Evolutionary conservation across 306 rosid species (phyloP).

Genomic region (Echinosophora koreensis): DNA sequence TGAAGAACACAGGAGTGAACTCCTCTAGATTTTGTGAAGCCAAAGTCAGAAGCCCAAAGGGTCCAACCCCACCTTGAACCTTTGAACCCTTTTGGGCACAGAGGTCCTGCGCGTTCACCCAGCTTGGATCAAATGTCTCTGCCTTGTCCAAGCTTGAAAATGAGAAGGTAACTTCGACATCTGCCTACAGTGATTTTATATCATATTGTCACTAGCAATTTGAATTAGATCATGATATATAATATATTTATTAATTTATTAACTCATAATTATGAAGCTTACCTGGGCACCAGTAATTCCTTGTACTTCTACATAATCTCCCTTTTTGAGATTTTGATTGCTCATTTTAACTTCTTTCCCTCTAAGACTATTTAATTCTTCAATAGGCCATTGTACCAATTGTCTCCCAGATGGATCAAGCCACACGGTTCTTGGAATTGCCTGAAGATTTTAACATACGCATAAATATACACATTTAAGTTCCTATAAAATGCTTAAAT

Average conservation of each 20-base stretch:
- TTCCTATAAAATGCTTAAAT: too few relatives aligned
- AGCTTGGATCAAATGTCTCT: conserved; percentile 71
- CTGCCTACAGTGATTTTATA: conserved; percentile 59
- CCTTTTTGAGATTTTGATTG: conserved; percentile 51
- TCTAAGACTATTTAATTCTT: conserved; percentile 67
- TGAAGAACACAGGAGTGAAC: conserved; percentile 89
- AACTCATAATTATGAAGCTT: neutral
- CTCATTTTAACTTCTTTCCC: conserved; percentile 50
- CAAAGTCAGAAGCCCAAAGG: conserved; percentile 86
- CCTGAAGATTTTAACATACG: conserved; percentile 47
- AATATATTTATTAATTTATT: neutral
- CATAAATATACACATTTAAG: neutral
- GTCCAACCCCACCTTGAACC: conserved; percentile 78
- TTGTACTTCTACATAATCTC: conserved; percentile 53
- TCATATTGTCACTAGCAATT: neutral
- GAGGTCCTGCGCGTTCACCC: conserved; percentile 68
- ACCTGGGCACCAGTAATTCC: conserved; percentile 89
- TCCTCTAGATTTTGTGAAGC: conserved; percentile 73
- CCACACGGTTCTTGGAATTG: conserved; percentile 81
- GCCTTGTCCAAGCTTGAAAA: conserved; percentile 75
- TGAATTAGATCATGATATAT: neutral
- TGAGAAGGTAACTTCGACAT: conserved; percentile 79
- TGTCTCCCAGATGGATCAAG: conserved; percentile 65
- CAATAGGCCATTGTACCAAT: conserved; percentile 70
- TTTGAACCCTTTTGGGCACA: conserved; percentile 70